A percentile compares a stretch with the other conserved stretches of the same genome.
Conservation (phyloP, 2,329 filamentous ascomycete species). For the Intubia oerlemansii region DNA sequence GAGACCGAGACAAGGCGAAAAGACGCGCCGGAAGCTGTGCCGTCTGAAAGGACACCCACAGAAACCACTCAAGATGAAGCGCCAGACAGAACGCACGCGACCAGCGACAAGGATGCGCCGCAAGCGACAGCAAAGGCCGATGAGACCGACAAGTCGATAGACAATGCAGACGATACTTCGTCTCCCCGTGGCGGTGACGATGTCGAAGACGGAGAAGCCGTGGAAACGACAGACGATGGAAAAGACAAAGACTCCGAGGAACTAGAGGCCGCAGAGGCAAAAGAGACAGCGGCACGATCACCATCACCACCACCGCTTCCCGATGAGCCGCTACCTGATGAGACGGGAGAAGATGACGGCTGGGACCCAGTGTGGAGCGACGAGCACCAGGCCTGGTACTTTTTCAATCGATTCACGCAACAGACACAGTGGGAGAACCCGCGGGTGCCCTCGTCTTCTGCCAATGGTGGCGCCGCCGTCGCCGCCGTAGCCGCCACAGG, state of each 20-base stretch:
- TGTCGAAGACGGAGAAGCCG: not conserved
- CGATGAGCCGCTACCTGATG: slow-evolving; percentile 16
- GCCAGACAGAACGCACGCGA: no score
- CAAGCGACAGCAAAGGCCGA: no score
- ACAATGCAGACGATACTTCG: no score
- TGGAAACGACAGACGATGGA: not conserved
- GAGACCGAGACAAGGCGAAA: no score
- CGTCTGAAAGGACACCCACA: no score
- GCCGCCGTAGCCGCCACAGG: slow-evolving; percentile 14
- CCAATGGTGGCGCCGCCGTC: no score
- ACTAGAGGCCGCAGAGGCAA: no score
- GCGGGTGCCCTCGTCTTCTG: slow-evolving; percentile 40
- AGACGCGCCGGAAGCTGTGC: no score
- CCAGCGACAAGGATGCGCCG: no score
- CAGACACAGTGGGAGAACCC: slow-evolving; percentile 71
- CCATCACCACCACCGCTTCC: slow-evolving; percentile 16
- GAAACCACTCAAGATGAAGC: no score
- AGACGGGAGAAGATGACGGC: slow-evolving; percentile 37
- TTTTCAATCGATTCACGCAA: slow-evolving; percentile 60
- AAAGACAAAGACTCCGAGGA: not conserved
- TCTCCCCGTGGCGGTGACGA: not conserved
- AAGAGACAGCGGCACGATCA: no score
- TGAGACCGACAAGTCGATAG: no score
- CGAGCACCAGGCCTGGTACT: slow-evolving; percentile 49
- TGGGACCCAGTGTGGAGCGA: slow-evolving; percentile 67